phyloP scores from a whole-genome alignment of 2,329 filamentous ascomycete genomes.

The Trichoderma atrobrunneum region DNA sequence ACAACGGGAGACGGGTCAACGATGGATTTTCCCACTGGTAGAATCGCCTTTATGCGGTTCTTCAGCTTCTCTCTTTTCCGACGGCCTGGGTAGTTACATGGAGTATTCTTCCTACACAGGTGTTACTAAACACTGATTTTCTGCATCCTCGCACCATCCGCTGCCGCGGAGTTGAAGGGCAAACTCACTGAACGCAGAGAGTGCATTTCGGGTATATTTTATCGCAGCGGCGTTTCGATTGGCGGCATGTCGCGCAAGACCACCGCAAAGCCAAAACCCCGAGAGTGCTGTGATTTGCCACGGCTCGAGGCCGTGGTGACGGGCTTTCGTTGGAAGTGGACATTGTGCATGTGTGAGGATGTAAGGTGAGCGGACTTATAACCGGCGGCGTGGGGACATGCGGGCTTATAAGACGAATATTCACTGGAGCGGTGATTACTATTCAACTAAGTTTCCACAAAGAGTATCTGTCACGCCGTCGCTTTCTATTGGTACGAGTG shows the following conservation, averaged over 20 bases:
- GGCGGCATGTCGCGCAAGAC: constrained; percentile 17
- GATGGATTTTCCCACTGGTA: background rate
- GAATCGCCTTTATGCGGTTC: background rate
- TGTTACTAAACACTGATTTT: background rate
- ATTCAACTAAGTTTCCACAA: background rate
- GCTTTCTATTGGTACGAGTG: background rate
- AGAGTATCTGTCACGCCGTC: background rate
- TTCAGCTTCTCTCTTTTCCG: constrained; percentile 6
- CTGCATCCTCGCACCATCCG: background rate
- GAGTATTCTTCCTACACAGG: background rate
- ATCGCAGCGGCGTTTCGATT: constrained; percentile 19
- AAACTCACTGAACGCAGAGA: constrained; percentile 14
- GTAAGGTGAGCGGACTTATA: background rate
- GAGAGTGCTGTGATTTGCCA: background rate
- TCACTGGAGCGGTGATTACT: background rate
- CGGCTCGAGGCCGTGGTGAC: background rate
- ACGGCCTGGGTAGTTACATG: constrained; percentile 19
- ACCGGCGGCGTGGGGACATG: background rate
- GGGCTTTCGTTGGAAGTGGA: background rate
- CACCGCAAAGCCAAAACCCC: background rate
- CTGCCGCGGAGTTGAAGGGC: background rate
- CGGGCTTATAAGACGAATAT: background rate
- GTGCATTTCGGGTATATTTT: constrained; percentile 14
- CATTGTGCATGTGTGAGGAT: background rate
- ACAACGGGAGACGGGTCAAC: background rate